A percentile compares a stretch with the other conserved stretches of the same genome.
phyloP scores from a whole-genome alignment of 495 filamentous ascomycete species.

The Xylaria longipes region DNA sequence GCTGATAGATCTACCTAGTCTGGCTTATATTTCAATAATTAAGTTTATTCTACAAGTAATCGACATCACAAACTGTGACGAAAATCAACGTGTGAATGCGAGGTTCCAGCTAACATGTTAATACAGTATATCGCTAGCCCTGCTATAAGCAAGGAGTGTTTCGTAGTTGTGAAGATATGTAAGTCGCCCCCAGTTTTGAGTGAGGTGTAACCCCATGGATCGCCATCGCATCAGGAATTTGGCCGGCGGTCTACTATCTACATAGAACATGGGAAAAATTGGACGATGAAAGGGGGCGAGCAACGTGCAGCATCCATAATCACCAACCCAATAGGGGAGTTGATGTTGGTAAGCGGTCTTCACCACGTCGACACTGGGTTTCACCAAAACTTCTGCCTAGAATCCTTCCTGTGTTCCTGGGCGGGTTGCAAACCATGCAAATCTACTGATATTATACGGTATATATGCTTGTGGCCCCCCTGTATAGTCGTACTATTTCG shows the following conservation, averaged over 20 bases:
- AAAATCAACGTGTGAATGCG: not conserved
- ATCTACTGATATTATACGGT: not conserved
- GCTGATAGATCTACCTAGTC: not conserved
- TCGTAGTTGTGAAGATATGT: not conserved
- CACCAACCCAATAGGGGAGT: not conserved
- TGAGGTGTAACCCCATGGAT: not conserved
- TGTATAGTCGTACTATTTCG: not conserved
- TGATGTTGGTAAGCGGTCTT: not conserved
- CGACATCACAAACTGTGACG: not conserved
- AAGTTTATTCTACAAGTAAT: not conserved
- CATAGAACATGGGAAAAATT: not conserved
- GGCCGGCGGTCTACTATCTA: not conserved
- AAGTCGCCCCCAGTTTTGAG: not conserved
- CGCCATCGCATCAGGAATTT: not conserved
- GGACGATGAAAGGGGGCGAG: not conserved
- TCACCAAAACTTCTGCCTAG: constrained; percentile 1
- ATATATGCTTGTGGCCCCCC: not conserved
- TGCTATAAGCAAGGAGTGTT: not conserved
- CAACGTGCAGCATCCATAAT: not conserved
- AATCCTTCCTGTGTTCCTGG: not conserved
- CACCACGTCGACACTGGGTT: not conserved
- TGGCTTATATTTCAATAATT: not conserved
- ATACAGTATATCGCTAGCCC: not conserved
- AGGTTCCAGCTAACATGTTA: not conserved
- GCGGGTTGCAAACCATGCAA: not conserved